A percentile compares a stretch with the other conserved stretches of the same genome.
These are phyloP conservation scores for Talaromyces thailandensis DNA, from an alignment of 495 filamentous ascomycete species.

Conservation along the genomic window DNA sequence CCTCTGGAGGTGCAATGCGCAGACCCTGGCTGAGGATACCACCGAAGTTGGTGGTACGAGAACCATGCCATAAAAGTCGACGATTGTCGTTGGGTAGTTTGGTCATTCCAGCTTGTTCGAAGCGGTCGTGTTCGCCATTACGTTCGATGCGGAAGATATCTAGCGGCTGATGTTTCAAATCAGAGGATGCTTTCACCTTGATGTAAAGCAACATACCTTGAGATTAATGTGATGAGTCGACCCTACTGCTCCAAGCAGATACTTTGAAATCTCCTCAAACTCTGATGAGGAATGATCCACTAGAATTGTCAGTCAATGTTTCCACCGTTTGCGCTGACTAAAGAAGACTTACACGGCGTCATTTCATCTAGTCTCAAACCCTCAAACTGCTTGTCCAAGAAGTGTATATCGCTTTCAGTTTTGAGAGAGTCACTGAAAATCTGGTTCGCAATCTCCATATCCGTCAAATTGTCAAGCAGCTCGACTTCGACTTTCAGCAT, in stretches of 20 bases:
- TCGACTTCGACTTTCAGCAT: conserved; percentile 66
- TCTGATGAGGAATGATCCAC: conserved; percentile 51
- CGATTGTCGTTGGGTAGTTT: conserved; percentile 43
- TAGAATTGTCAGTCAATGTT: neutral
- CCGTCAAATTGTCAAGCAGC: conserved; percentile 64
- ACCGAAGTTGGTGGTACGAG: conserved; percentile 66
- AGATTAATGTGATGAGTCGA: conserved; percentile 50
- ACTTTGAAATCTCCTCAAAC: conserved; percentile 52
- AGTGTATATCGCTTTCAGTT: conserved; percentile 40
- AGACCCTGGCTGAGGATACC: conserved; percentile 79
- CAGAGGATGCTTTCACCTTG: neutral
- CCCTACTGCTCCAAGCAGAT: conserved; percentile 56
- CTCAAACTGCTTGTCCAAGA: conserved; percentile 61
- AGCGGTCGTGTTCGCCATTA: conserved; percentile 61
- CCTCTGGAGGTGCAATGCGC: conserved; percentile 78
- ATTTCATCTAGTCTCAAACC: conserved; percentile 68
- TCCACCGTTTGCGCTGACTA: too few relatives aligned
- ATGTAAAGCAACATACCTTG: conserved; percentile 11
- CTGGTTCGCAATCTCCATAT: conserved; percentile 74
- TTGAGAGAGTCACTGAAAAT: conserved; percentile 60
- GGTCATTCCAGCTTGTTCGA: conserved; percentile 44
- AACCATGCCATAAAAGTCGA: conserved; percentile 77
- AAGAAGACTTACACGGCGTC: conserved; percentile 37
- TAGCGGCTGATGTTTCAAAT: conserved; percentile 33
- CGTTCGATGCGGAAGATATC: conserved; percentile 79